These are phyloP conservation scores for Tulasnella sp. DNA, from an alignment of 768 basidiomycete genomes.

Conservation along the genomic window DNA sequence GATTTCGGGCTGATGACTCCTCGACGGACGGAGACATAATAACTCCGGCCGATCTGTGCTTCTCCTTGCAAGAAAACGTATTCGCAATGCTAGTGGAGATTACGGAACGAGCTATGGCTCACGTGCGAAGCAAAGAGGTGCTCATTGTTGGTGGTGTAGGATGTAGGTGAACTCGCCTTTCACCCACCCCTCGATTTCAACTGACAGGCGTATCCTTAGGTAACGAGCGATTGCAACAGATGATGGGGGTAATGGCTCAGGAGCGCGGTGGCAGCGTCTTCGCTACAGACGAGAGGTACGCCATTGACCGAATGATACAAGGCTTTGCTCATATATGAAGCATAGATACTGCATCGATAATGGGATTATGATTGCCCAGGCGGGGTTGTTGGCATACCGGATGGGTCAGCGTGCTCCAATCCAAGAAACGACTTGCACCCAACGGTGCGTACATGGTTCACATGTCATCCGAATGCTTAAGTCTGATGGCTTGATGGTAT, in stretches of 20 bases:
- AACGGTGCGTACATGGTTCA: constrained; percentile 44
- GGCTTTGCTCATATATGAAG: not conserved
- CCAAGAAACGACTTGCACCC: constrained; percentile 77
- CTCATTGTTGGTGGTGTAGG: constrained; percentile 99
- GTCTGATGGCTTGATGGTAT: not conserved
- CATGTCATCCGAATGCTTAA: not conserved
- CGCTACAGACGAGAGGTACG: constrained; percentile 89
- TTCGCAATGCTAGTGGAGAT: constrained; percentile 99
- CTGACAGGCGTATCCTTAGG: constrained; percentile 35
- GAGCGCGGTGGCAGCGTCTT: constrained; percentile 86
- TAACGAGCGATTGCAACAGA: constrained; percentile 87
- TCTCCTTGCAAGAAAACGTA: constrained; percentile 91
- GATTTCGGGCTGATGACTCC: constrained; percentile 41
- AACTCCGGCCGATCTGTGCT: constrained; percentile 93
- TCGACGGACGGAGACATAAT: constrained; percentile 54
- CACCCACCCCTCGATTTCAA: not conserved
- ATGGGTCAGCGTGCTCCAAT: constrained; percentile 81
- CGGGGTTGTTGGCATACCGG: constrained; percentile 80
- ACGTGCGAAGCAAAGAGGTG: constrained; percentile 91
- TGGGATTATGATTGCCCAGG: constrained; percentile 99
- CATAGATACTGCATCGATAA: constrained; percentile 99
- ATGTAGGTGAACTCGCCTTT: constrained; percentile 46
- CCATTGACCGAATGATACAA: not conserved
- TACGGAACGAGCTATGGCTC: constrained; percentile 98
- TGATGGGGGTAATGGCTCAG: constrained; percentile 97